Evolutionary conservation across 305 asterid genomes (phyloP).

Genomic region (Fraxinus xanthoxyloides): DNA sequence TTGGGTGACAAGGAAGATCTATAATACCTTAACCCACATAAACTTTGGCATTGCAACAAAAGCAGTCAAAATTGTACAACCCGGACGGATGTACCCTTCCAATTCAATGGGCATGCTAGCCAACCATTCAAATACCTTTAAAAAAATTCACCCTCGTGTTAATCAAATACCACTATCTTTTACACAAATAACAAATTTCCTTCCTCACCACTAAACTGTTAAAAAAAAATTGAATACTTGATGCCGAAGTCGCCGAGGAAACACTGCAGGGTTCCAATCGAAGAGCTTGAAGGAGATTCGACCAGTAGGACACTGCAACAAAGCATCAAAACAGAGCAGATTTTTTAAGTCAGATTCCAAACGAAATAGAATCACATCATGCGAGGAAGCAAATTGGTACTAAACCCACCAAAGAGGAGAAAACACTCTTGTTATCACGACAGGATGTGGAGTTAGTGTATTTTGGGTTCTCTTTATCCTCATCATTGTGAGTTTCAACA

Average conservation of each 20-base stretch:
- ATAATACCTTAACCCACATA: constrained; percentile 70
- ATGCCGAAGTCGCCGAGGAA: constrained; percentile 87
- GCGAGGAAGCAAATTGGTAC: constrained; percentile 11
- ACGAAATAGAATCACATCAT: constrained; percentile 10
- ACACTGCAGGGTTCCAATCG: constrained; percentile 96
- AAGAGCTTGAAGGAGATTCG: constrained; percentile 94
- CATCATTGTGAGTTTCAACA: constrained; percentile 42
- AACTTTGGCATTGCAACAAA: constrained; percentile 76
- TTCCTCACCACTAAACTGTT: constrained; percentile 63
- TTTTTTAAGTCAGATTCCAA: constrained; percentile 22
- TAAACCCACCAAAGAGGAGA: constrained; percentile 63
- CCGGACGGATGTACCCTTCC: constrained; percentile 95
- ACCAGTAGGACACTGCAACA: constrained; percentile 77
- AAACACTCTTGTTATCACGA: constrained; percentile 61
- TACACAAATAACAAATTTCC: constrained; percentile 20
- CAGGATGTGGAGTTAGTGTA: constrained; percentile 47
- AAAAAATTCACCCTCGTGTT: constrained; percentile 25
- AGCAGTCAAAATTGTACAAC: constrained; percentile 85
- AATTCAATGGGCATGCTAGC: constrained; percentile 92
- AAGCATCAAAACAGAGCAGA: constrained; percentile 16
- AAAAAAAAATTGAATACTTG: constrained; percentile 74
- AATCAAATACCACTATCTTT: constrained; percentile 30
- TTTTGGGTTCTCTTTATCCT: constrained; percentile 49
- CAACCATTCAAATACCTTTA: constrained; percentile 88
- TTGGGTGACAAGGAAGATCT: background rate